phyloP scores from a whole-genome alignment of 2,329 filamentous ascomycete species.

The Endocalyx cinctus region DNA sequence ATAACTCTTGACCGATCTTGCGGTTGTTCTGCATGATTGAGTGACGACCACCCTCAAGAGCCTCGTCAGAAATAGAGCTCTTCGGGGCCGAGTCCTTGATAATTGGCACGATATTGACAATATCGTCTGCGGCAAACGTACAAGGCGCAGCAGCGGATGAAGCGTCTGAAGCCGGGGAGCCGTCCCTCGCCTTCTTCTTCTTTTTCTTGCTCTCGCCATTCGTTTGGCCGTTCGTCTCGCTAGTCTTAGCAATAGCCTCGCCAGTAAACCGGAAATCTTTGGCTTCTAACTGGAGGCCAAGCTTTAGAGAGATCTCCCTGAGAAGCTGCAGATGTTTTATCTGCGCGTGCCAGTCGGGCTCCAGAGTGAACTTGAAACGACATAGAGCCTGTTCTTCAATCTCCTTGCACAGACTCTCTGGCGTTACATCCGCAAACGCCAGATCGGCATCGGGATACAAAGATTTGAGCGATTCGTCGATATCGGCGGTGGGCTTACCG shows the following conservation, averaged over 20 bases:
- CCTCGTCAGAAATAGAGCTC: slow-evolving; percentile 89
- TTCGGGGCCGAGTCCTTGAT: slow-evolving; percentile 92
- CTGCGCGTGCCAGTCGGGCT: slow-evolving; percentile 60
- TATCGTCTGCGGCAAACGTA: slow-evolving; percentile 79
- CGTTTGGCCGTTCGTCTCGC: slow-evolving; percentile 33
- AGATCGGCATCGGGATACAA: slow-evolving; percentile 81
- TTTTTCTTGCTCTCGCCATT: slow-evolving; percentile 54
- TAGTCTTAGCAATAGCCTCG: slow-evolving; percentile 27
- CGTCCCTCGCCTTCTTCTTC: slow-evolving; percentile 55
- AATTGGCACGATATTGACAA: slow-evolving; percentile 88
- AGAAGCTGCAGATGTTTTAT: slow-evolving; percentile 78
- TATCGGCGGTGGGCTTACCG: slow-evolving; percentile 68
- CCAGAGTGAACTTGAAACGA: slow-evolving; percentile 73
- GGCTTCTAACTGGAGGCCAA: slow-evolving; percentile 81
- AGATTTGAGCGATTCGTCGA: slow-evolving; percentile 67
- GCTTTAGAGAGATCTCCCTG: slow-evolving; percentile 81
- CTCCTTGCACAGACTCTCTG: slow-evolving; percentile 62
- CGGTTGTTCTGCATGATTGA: slow-evolving; percentile 94
- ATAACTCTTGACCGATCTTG: slow-evolving; percentile 90
- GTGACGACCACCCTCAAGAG: slow-evolving; percentile 89
- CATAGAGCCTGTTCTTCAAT: slow-evolving; percentile 67
- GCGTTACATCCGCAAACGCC: slow-evolving; percentile 73
- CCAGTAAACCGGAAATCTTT: slow-evolving; percentile 68
- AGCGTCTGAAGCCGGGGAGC: slow-evolving; percentile 43
- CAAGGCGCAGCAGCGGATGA: slow-evolving; percentile 35